Base-by-base conservation (phyloP, 345 rosid genomes). In the Aquilaria malaccensis region DNA sequence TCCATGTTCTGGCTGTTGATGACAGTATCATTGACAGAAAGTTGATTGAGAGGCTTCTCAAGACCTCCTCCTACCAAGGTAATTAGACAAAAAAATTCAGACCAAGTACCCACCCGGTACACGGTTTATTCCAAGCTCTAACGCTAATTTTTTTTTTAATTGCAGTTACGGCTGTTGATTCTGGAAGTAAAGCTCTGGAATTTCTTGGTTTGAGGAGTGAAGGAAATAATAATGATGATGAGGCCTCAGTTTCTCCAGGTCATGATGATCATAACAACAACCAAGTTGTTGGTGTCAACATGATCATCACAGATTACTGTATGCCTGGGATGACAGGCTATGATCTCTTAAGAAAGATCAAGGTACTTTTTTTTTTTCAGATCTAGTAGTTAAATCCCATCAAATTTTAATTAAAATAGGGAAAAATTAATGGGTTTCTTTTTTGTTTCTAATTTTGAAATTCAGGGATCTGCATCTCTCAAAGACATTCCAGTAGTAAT, bases 241-340 rank as follows among this genome's bases (percentile, higher is more conserved):
- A 62, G 1, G 45, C 67, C 9, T 71, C 83, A 66, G 78, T 77
- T 70, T 76, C 79, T 58, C 70, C 78, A 0, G 43, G 7, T 37
- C 7, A 37, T 37, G 58, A 56, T 53, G 68, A 56, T 0, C 52
- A 64, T 32, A 47, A 33, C 9, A 50, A 58, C 47, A 63, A 56
- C 41, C 77, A 69, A 60, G 85, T 83, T 15, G 45, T 79, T 12
- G 78, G 78, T 74, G 82, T 94, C 2, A 86, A 81, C 75, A 70
- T 94, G 68, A 90, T 94, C 56, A 88, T 94, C 31, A 94, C 97
- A 51, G 99, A 94, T 75, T 94, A 94, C 49, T 88, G 91, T 58
- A 94, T 90, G 99, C 99, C 99, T 13, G 99, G 91, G 11, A 90
- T 93, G 95, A 86, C 96, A 7, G 99, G 99, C 66, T 88, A 87